These are phyloP conservation scores for Gomphus bonarii DNA, from an alignment of 1,284 basidiomycete genomes.

Conservation along the genomic window DNA sequence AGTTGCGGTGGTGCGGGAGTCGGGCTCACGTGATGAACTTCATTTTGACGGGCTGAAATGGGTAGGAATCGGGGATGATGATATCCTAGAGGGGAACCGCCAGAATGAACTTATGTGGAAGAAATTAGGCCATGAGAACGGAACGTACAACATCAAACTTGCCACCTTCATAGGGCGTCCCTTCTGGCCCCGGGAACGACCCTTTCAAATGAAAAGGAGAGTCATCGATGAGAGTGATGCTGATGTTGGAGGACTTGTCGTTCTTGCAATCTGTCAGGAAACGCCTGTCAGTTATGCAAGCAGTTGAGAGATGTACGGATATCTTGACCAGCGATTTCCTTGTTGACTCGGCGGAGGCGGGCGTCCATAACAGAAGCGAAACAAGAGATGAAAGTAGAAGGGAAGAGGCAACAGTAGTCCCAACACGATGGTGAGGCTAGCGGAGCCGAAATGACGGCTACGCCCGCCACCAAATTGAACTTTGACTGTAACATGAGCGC, in stretches of 20 bases:
- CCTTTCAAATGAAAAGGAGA: conserved; percentile 85
- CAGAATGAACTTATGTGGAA: conserved; percentile 1
- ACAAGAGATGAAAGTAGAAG: neutral
- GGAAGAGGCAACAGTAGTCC: neutral
- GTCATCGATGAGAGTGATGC: conserved; percentile 78
- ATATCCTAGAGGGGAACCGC: conserved; percentile 62
- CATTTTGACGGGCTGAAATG: conserved; percentile 98
- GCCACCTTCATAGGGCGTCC: conserved; percentile 91
- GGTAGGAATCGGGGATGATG: conserved; percentile 89
- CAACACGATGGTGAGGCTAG: neutral
- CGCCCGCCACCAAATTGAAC: too few species aligned
- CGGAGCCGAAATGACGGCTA: neutral
- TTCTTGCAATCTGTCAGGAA: conserved; percentile 75
- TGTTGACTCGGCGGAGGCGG: conserved; percentile 80
- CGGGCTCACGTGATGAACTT: conserved; percentile 73
- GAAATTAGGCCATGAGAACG: neutral
- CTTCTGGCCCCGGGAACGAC: conserved; percentile 85
- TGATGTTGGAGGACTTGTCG: conserved; percentile 81
- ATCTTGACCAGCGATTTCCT: conserved; percentile 75
- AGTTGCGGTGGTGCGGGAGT: neutral
- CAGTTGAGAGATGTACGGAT: neutral
- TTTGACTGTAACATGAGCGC: too few species aligned
- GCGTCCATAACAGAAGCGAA: conserved; percentile 54
- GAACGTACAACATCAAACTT: conserved; percentile 83
- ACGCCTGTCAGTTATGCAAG: neutral